Conservation (phyloP, 2,329 filamentous ascomycete species). For the Microcyclospora pomicola region DNA sequence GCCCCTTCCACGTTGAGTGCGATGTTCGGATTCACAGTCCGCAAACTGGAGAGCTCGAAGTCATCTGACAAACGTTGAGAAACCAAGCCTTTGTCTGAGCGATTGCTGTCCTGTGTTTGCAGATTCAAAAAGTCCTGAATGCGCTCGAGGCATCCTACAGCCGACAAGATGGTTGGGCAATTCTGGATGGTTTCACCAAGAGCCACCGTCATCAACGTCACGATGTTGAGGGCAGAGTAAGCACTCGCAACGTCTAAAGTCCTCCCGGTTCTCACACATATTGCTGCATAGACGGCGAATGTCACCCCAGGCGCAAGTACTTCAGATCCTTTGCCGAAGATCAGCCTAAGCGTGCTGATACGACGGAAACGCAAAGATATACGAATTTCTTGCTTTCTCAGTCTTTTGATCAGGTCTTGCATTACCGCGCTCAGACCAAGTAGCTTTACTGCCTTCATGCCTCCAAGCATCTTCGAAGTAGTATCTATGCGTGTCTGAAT, state of each 20-base stretch:
- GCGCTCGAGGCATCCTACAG: neutral
- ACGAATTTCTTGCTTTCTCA: neutral
- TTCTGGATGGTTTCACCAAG: neutral
- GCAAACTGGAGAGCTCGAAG: neutral
- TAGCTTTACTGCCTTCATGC: neutral
- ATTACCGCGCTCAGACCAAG: neutral
- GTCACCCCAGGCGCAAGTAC: neutral
- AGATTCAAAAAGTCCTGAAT: neutral
- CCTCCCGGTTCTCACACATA: neutral
- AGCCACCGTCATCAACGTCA: neutral
- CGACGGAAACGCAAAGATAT: neutral
- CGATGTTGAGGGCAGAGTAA: neutral
- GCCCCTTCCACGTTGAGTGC: neutral
- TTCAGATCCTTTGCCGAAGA: neutral
- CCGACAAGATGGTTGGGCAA: neutral
- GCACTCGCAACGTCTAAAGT: neutral
- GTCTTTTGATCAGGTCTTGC: neutral
- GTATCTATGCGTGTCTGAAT: neutral
- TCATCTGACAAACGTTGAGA: neutral
- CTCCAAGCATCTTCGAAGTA: neutral
- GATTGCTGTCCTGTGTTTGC: neutral
- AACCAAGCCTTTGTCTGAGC: neutral
- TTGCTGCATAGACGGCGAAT: neutral
- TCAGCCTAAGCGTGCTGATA: neutral
- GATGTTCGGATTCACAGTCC: neutral